phyloP scores from a whole-genome alignment of 148 eudicot genomes.

The Camellia japonica region DNA sequence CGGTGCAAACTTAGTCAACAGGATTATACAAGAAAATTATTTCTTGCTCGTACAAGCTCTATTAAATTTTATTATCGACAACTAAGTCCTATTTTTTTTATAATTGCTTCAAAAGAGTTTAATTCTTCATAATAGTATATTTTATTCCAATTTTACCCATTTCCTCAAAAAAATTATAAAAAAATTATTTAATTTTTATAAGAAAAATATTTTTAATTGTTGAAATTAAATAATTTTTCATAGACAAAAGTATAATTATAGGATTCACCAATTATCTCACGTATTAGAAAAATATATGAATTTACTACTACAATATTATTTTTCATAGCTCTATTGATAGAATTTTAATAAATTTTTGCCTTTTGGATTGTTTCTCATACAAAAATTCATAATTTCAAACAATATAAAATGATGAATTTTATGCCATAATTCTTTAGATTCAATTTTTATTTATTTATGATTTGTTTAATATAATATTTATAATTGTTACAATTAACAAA shows the following conservation, averaged over 20 bases:
- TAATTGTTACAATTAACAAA: background rate
- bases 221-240: background rate
- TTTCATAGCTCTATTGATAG: background rate
- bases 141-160: background rate
- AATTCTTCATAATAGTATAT: no score
- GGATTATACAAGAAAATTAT: background rate
- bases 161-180: background rate
- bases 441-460: background rate
- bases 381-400: background rate
- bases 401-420: no score
- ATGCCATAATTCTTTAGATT: no score
- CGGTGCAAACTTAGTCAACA: background rate
- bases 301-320: background rate
- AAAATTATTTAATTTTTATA: background rate
- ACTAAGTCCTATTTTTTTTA: background rate
- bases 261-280: background rate
- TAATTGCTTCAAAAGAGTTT: background rate
- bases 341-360: background rate
- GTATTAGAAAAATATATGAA: background rate
- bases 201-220: no score
- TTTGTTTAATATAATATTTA: background rate
- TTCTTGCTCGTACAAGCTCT: background rate
- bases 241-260: background rate
- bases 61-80: background rate
- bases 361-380: background rate